A percentile compares a stretch with the other conserved stretches of the same genome.
Evolutionary conservation across 176 grass and related monocot species (phyloP).

Genomic region (Paspalum vaginatum): DNA sequence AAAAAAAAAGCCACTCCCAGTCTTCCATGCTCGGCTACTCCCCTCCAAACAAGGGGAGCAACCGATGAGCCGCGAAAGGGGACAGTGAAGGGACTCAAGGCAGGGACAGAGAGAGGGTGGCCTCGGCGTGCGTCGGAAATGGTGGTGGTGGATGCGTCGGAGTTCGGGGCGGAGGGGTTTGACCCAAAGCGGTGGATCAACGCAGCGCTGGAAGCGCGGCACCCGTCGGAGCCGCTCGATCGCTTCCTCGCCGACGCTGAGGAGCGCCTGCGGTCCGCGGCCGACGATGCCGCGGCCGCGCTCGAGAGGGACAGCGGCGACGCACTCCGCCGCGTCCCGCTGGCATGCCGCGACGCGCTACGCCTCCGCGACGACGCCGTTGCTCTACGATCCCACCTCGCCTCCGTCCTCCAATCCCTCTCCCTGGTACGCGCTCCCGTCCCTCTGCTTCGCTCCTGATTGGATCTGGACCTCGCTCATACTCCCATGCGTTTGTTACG

Average conservation of each 20-base stretch:
- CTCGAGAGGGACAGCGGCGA: constrained; percentile 91
- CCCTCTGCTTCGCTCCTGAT: neutral
- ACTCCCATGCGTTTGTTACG: neutral
- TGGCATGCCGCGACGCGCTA: constrained; percentile 86
- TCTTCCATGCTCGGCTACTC: too few species aligned
- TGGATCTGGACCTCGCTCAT: constrained; percentile 52
- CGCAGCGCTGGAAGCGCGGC: constrained; percentile 70
- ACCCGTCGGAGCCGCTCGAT: constrained; percentile 80
- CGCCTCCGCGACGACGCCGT: constrained; percentile 88
- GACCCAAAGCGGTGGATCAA: constrained; percentile 99
- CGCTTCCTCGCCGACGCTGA: constrained; percentile 81
- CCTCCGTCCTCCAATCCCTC: constrained; percentile 70
- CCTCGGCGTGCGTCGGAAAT: constrained; percentile 28
- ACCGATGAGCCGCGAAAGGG: neutral
- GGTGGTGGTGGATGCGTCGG: constrained; percentile 85
- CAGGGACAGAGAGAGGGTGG: neutral
- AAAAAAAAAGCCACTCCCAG: too few species aligned
- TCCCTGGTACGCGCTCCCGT: constrained; percentile 45
- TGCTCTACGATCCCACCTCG: constrained; percentile 66
- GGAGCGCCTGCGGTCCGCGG: constrained; percentile 83
- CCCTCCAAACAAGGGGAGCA: neutral
- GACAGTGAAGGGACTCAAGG: neutral
- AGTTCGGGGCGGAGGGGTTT: constrained; percentile 86
- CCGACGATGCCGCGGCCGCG: constrained; percentile 70
- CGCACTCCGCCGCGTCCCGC: constrained; percentile 83